Evolutionary conservation across 805 yeast species (phyloP).

Genomic region (Hanseniaspora thailandica): DNA sequence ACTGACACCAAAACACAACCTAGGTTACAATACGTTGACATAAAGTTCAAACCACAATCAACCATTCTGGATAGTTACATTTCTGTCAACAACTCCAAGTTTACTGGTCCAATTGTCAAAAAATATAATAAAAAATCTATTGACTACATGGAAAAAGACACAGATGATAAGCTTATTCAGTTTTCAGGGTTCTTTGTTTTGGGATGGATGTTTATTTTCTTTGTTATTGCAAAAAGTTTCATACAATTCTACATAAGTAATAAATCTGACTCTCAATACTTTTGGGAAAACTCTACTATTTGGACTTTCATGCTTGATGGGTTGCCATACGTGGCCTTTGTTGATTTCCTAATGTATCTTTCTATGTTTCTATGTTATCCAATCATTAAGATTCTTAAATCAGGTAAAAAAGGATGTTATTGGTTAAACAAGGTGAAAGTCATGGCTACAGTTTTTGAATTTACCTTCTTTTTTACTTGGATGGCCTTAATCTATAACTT

Average conservation of each 20-base stretch:
- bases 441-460: constrained; percentile 48
- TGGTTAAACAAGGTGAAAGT: constrained; percentile 63
- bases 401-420: constrained; percentile 29
- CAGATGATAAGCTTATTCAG: constrained; percentile 18
- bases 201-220: constrained; percentile 59
- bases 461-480: constrained; percentile 42
- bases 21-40: constrained; percentile 2
- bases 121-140: constrained; percentile 5
- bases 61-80: constrained; percentile 12
- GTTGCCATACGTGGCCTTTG: constrained; percentile 52
- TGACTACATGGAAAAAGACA: not conserved
- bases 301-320: constrained; percentile 48
- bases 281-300: constrained; percentile 38
- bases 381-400: constrained; percentile 45
- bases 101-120: constrained; percentile 6
- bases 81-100: constrained; percentile 7
- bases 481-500: constrained; percentile 43
- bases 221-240: constrained; percentile 42
- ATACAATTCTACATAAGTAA: constrained; percentile 41
- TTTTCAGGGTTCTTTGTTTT: constrained; percentile 76
- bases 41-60: not conserved
- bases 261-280: constrained; percentile 28
- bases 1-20: not conserved
- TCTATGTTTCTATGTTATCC: constrained; percentile 46
- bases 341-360: constrained; percentile 67